A percentile compares a stretch with the other conserved stretches of the same genome.
These are phyloP conservation scores for Globisporangium takayamanum DNA, from an alignment of 352 stramenopile genomes.

Conservation along the genomic window DNA sequence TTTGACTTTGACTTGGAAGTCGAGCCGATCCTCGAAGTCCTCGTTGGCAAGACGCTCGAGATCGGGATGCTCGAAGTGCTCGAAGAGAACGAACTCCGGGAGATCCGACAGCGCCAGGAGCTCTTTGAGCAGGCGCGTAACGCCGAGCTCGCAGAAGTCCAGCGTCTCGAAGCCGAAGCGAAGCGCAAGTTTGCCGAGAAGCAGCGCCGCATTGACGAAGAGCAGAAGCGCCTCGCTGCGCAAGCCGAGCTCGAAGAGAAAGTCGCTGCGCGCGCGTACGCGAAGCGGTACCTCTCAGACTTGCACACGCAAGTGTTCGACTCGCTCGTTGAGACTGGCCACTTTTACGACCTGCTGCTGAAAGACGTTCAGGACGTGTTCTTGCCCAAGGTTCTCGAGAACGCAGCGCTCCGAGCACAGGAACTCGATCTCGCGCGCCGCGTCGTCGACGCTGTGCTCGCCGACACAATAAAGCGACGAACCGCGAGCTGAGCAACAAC, in stretches of 20 bases:
- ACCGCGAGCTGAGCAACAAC: not conserved
- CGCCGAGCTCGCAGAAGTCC: slow-evolving; percentile 91
- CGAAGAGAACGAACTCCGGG: slow-evolving; percentile 89
- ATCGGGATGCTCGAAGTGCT: slow-evolving; percentile 93
- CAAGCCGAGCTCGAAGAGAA: slow-evolving; percentile 90
- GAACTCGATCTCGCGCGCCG: slow-evolving; percentile 32
- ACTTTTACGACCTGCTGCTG: slow-evolving; percentile 89
- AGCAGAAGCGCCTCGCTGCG: slow-evolving; percentile 58
- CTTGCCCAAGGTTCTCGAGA: slow-evolving; percentile 55
- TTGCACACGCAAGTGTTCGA: slow-evolving; percentile 87
- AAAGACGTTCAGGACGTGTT: slow-evolving; percentile 81
- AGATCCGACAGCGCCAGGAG: slow-evolving; percentile 86
- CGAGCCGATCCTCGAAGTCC: slow-evolving; percentile 91
- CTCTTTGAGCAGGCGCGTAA: slow-evolving; percentile 91
- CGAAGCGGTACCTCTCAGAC: slow-evolving; percentile 83
- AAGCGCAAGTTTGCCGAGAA: slow-evolving; percentile 91
- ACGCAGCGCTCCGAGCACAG: slow-evolving; percentile 32
- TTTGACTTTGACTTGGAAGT: slow-evolving; percentile 96
- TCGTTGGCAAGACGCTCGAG: slow-evolving; percentile 94
- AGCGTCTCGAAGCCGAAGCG: slow-evolving; percentile 91
- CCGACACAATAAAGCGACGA: slow-evolving; percentile 28
- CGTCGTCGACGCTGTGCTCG: slow-evolving; percentile 24
- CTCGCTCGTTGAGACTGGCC: slow-evolving; percentile 72
- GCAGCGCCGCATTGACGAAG: slow-evolving; percentile 76
- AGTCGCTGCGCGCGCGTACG: slow-evolving; percentile 84